Percentiles rank a stretch among this genome's conserved stretches.
These are phyloP conservation scores for Pestalotiopsis sp. DNA, from an alignment of 2,329 filamentous ascomycete species.

Conservation along the genomic window DNA sequence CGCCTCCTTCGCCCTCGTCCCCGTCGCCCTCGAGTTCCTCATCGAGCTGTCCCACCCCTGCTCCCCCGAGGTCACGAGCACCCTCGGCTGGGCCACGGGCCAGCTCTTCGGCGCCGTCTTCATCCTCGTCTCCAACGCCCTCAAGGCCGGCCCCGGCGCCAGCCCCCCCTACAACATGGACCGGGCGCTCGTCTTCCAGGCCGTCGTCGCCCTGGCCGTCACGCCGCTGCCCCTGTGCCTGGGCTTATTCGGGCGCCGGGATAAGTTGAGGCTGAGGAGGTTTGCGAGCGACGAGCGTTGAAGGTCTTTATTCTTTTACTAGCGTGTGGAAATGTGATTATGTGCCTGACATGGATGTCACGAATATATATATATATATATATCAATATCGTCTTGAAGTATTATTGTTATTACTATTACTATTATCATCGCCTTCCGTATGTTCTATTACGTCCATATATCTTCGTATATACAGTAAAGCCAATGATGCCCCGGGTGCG, in stretches of 20 bases:
- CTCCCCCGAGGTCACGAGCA: slow-evolving; percentile 80
- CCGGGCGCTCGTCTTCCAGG: slow-evolving; percentile 74
- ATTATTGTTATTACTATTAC: too few species aligned
- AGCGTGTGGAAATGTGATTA: not conserved
- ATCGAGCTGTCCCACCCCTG: slow-evolving; percentile 87
- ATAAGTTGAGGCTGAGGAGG: slow-evolving; percentile 51
- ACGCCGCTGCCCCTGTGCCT: slow-evolving; percentile 69
- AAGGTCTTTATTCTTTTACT: not conserved
- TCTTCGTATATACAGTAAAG: too few species aligned
- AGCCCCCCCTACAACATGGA: slow-evolving; percentile 72
- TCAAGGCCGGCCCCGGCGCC: slow-evolving; percentile 56
- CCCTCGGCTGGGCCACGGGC: slow-evolving; percentile 81
- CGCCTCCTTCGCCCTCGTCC: slow-evolving; percentile 76
- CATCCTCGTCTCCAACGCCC: slow-evolving; percentile 77
- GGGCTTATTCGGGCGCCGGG: slow-evolving; percentile 65
- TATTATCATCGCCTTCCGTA: too few species aligned
- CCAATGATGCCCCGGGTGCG: too few species aligned
- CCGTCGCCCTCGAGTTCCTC: slow-evolving; percentile 82
- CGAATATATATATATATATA: not conserved
- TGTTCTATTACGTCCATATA: too few species aligned
- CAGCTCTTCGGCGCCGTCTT: slow-evolving; percentile 85
- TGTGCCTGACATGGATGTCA: not conserved
- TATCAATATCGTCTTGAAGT: not conserved
- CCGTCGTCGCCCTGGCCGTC: slow-evolving; percentile 64
- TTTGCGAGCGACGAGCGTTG: slow-evolving; percentile 42